Evolutionary conservation across 352 stramenopile species (phyloP).

Genomic region (Phytophthora foliorum): DNA sequence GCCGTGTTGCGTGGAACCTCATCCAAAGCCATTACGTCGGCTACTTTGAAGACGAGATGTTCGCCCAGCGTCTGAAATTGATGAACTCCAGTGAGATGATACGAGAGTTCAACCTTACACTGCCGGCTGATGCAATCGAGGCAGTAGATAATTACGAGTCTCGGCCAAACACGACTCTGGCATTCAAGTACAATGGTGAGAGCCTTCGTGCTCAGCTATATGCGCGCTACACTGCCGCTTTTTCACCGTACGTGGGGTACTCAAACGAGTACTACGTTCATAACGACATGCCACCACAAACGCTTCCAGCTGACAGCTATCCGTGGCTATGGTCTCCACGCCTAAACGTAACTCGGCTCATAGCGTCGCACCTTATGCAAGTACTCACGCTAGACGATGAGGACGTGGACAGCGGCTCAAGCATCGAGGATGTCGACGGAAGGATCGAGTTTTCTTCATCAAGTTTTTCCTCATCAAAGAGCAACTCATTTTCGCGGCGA

Average conservation of each 20-base stretch:
- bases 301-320: constrained; percentile 54
- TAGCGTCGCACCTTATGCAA: constrained; percentile 40
- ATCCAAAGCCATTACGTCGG: constrained; percentile 50
- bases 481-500: not conserved
- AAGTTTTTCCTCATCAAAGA: constrained; percentile 8
- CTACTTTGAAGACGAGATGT: constrained; percentile 50
- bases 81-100: constrained; percentile 58
- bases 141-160: constrained; percentile 15
- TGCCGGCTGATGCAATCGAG: constrained; percentile 29
- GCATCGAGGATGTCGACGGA: not conserved
- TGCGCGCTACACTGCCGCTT: constrained; percentile 35
- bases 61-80: constrained; percentile 32
- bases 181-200: constrained; percentile 38
- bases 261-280: constrained; percentile 53
- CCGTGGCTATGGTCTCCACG: constrained; percentile 55
- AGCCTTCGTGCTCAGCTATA: constrained; percentile 32
- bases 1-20: constrained; percentile 36
- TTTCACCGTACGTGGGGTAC: constrained; percentile 61
- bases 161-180: constrained; percentile 41
- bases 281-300: constrained; percentile 44
- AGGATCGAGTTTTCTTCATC: constrained; percentile 1
- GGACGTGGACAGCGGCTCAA: constrained; percentile 1
- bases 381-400: constrained; percentile 17
- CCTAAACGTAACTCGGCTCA: constrained; percentile 34
- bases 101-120: constrained; percentile 44